phyloP scores from a whole-genome alignment of 169 alveolate genomes.

The Eimeria brunetti region DNA sequence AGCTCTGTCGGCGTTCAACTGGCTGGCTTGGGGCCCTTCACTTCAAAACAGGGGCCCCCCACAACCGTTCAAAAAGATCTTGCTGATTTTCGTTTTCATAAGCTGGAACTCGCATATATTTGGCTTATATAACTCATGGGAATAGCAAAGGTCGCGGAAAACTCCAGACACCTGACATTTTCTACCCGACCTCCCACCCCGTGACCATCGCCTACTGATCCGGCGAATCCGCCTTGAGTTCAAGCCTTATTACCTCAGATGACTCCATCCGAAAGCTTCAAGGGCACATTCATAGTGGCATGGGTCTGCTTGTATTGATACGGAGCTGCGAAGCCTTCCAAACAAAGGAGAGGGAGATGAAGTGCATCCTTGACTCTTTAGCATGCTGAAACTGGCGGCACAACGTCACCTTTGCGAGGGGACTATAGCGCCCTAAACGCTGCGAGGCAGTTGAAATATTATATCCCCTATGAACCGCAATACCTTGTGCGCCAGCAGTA shows the following conservation, averaged over 20 bases:
- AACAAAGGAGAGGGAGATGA: background rate
- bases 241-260: background rate
- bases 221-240: background rate
- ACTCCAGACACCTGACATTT: background rate
- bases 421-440: background rate
- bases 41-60: background rate
- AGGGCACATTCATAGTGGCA: background rate
- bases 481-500: background rate
- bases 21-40: conserved; percentile 22
- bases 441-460: background rate
- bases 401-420: background rate
- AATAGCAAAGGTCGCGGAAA: background rate
- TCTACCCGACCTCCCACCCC: background rate
- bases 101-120: background rate
- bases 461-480: background rate
- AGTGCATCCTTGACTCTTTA: background rate
- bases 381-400: conserved; percentile 7
- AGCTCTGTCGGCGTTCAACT: background rate
- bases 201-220: background rate
- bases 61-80: background rate
- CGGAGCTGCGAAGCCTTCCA: background rate
- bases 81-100: background rate
- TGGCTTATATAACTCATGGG: background rate
- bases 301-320: background rate
- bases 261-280: background rate